A percentile compares a stretch with the other conserved stretches of the same genome.
Conservation (phyloP, 2,329 filamentous ascomycete species). For the Colletotrichum nymphaeae region DNA sequence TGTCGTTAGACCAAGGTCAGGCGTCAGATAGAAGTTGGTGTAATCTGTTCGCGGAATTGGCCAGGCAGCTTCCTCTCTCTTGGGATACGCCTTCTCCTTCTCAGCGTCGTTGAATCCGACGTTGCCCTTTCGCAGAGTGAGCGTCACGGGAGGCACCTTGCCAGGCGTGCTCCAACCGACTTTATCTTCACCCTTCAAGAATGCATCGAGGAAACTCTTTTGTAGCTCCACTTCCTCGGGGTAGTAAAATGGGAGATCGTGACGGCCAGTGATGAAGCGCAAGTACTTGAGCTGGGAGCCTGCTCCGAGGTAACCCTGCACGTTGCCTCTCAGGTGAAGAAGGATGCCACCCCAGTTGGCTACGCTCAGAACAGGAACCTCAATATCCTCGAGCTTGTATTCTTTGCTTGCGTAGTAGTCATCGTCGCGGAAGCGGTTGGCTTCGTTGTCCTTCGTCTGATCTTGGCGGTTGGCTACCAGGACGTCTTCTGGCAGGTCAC, state of each 20-base stretch:
- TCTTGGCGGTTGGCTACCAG: slow-evolving; percentile 60
- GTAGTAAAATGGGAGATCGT: slow-evolving; percentile 81
- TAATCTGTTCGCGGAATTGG: slow-evolving; percentile 75
- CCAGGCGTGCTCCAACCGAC: slow-evolving; percentile 70
- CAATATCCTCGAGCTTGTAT: slow-evolving; percentile 72
- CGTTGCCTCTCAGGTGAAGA: slow-evolving; percentile 76
- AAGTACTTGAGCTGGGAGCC: slow-evolving; percentile 77
- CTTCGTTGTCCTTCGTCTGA: slow-evolving; percentile 58
- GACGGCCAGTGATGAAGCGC: slow-evolving; percentile 75
- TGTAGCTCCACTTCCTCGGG: slow-evolving; percentile 76
- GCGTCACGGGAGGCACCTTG: slow-evolving; percentile 68
- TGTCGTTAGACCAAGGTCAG: slow-evolving; percentile 53
- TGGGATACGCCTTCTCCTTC: slow-evolving; percentile 65
- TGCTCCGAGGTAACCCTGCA: slow-evolving; percentile 72
- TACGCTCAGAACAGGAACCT: slow-evolving; percentile 74
- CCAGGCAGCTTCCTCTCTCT: slow-evolving; percentile 72
- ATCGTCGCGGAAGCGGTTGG: slow-evolving; percentile 70
- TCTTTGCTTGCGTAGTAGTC: slow-evolving; percentile 74
- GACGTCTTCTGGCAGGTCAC: slow-evolving; percentile 65
- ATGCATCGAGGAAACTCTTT: slow-evolving; percentile 75
- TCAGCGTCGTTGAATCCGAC: slow-evolving; percentile 74
- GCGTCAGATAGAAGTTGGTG: slow-evolving; percentile 69
- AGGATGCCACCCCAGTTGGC: slow-evolving; percentile 79
- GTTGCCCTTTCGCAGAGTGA: slow-evolving; percentile 74
- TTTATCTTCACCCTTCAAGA: slow-evolving; percentile 74